Base-by-base conservation (phyloP, 257 asterid species). In the Fraxinus excelsior region DNA sequence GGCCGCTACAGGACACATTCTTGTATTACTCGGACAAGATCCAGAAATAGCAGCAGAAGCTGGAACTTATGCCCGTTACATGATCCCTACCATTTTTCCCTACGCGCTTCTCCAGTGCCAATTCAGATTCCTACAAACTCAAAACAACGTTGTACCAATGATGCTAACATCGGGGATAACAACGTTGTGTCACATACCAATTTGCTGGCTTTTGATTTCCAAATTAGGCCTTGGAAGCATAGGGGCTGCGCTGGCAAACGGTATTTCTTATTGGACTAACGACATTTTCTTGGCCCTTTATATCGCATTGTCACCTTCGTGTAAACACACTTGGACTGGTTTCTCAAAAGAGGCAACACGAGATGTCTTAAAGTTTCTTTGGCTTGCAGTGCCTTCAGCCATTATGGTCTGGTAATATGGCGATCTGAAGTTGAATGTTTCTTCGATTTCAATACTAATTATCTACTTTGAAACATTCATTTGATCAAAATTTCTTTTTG, bases 231-330 rank as follows among this genome's bases (percentile, higher is more conserved):
- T 90, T 4, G 97, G 97, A 16, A 85, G 87, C 84, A 88, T 83
- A 32, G 97, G 97, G 1, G 97, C 97, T 12, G 95, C 97, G 35
- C 37, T 90, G 76, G 93, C 93, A 0, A 91, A 90, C 40, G 90
- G 92, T 9, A 60, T 82, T 13, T 91, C 97, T 6, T 91, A 87
- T 29, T 90, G 95, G 95, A 86, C 91, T 5, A 91, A 91, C 46
- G 84, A 90, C 23, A 0, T 88, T 29, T 79, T 86, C 12, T 74
- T 91, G 80, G 89, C 80, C 0, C 73, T 82, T 0, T 91, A 91
- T 74, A 84, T 91, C 11, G 70, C 79, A 12, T 18, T 85, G 42
- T 84, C 97, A 0, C 91, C 95, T 56, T 85, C 93, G 11, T 91
- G 93, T 49, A 85, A 67, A 42, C 29, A 32, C 5, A 90, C 97